These are phyloP conservation scores for Oropetium thomaeum DNA, from an alignment of 176 grass and related monocot species.

Conservation along the genomic window DNA sequence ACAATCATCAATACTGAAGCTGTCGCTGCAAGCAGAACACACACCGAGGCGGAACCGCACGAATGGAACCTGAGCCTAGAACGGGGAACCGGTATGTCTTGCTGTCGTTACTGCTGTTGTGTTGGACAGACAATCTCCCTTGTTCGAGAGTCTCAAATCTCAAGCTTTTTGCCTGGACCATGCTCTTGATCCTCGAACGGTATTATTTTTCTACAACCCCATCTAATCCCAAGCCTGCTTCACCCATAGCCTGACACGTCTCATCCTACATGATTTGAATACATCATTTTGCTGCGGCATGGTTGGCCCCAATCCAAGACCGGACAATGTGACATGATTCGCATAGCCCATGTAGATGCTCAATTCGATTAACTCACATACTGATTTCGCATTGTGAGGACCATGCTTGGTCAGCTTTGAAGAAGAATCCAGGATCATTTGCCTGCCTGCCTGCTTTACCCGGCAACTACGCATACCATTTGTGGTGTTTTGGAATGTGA, in stretches of 20 bases:
- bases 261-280: conserved; percentile 4
- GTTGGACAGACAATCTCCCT: conserved; percentile 23
- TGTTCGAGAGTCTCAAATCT: conserved; percentile 25
- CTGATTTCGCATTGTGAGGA: conserved; percentile 13
- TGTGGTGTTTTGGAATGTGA: not conserved
- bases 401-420: not conserved
- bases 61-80: conserved; percentile 38
- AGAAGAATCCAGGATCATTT: not conserved
- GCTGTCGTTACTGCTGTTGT: conserved; percentile 15
- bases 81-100: conserved; percentile 4
- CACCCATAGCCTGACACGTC: not conserved
- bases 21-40: conserved; percentile 24
- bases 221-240: not conserved
- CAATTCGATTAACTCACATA: conserved; percentile 6
- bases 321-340: conserved; percentile 20
- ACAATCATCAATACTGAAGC: conserved; percentile 23
- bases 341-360: conserved; percentile 14
- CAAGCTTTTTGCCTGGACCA: conserved; percentile 1
- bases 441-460: not conserved
- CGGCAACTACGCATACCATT: not conserved
- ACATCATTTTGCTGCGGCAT: not conserved
- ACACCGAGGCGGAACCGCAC: conserved; percentile 23
- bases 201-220: conserved; percentile 2
- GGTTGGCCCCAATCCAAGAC: conserved; percentile 3
- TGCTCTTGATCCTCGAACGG: conserved; percentile 29